Evolutionary conservation across 805 yeast genomes (phyloP), one percentile per base, ranked within the genome.

Genomic region (Starmerella asiatica): DNA sequence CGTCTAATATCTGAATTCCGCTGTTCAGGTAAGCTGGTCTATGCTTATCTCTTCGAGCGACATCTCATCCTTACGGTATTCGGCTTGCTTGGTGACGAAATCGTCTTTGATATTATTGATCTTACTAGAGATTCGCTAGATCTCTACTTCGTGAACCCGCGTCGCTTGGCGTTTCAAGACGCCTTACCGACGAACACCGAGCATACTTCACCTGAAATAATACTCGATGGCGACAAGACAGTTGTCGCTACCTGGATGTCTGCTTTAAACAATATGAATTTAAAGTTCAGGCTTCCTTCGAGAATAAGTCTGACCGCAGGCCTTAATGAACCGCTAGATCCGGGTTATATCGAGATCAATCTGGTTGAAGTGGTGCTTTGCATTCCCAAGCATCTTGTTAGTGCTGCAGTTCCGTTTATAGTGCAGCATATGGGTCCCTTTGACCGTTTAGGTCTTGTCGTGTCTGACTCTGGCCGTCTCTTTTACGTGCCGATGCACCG

Each of bases 371-470:
- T 30, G 20, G 23, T 38, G 6, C 7, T 45, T 18, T 45, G 48
- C 38, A 7, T 37, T 7, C 44, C 47, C 3, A 27, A 31, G 9
- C 34, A 23, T 4, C 28, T 27, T 19, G 11, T 44, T 14, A 7
- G 16, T 8, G 8, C 7, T 3, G 24, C 32, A 2, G 24, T 45
- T 9, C 45, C 48, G 4, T 5, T 3, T 15, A 23, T 44, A 1
- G 24, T 46, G n/a, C 11, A 29, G 4, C 14, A 26, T 2, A 28
- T 46, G 29, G 40, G 45, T 3, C 40, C 49, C 1, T 38, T 38
- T 24, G 50, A 46, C 16, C 29, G 36, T 5, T 33, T 46, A 1
- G 50, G 46, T 3, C 32, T 46, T 5, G 40, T 46, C 11, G 39
- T 42, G 1, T 16, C 29, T n/a, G 18, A 32, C 6, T 12, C 17